These are phyloP conservation scores for Paracorniculantispora psalliotae DNA, from an alignment of 2,329 filamentous ascomycete genomes.

Conservation along the genomic window DNA sequence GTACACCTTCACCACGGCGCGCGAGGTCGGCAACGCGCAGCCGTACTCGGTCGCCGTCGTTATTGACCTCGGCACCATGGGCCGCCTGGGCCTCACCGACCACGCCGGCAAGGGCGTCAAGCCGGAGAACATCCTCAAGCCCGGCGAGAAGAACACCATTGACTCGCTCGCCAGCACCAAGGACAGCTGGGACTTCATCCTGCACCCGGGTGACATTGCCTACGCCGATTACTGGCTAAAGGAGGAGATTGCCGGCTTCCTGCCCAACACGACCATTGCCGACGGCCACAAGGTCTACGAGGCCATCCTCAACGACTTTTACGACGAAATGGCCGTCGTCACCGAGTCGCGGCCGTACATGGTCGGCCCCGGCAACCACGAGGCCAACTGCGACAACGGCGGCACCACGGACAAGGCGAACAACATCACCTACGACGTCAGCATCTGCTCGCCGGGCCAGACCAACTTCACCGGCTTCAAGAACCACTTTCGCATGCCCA, in stretches of 20 bases:
- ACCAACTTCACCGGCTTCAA: conserved; percentile 13
- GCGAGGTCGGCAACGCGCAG: not conserved
- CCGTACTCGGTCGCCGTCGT: conserved; percentile 3
- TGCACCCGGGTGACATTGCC: conserved; percentile 10
- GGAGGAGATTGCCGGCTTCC: conserved; percentile 1
- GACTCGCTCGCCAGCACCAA: not conserved
- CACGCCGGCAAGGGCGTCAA: conserved; percentile 3
- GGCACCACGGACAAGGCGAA: not conserved
- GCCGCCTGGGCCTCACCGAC: conserved; percentile 13
- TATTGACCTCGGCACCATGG: conserved; percentile 16
- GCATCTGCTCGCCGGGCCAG: conserved; percentile 11
- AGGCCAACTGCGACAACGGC: conserved; percentile 7
- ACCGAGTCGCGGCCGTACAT: conserved; percentile 5
- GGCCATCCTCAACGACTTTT: conserved; percentile 11
- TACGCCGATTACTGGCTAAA: conserved; percentile 11
- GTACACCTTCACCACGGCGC: not conserved
- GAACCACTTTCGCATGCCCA: conserved; percentile 11
- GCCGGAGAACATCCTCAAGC: not conserved
- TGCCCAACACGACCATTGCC: conserved; percentile 4
- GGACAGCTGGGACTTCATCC: not conserved
- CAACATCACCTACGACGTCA: not conserved
- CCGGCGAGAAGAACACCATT: not conserved
- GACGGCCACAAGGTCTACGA: conserved; percentile 6
- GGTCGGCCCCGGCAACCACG: conserved; percentile 11
- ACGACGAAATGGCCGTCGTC: conserved; percentile 3